A percentile compares a stretch with the other conserved stretches of the same genome.
Evolutionary conservation across 352 stramenopile genomes (phyloP).

Genomic region (Phytophthora pluvialis): DNA sequence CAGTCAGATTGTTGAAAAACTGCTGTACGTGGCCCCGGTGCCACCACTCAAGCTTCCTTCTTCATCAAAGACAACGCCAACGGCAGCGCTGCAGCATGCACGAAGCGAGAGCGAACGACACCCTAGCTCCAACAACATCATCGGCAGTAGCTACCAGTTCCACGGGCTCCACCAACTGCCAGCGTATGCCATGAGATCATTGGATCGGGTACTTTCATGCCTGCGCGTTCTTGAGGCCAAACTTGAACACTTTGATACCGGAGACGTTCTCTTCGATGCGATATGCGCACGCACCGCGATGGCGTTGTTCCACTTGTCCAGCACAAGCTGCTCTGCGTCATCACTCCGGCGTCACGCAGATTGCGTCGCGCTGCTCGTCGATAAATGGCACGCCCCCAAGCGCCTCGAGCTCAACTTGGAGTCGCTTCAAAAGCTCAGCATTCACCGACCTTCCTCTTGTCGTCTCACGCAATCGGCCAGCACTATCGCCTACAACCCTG

Average conservation of each 20-base stretch:
- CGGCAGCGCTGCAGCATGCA: conserved; percentile 17
- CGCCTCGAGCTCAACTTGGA: conserved; percentile 78
- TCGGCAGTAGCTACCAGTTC: conserved; percentile 38
- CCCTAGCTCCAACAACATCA: conserved; percentile 18
- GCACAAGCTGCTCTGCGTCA: conserved; percentile 20
- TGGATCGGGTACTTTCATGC: conserved; percentile 68
- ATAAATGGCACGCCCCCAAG: conserved; percentile 66
- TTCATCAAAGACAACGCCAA: conserved; percentile 4
- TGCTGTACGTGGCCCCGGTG: conserved; percentile 28
- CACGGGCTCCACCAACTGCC: conserved; percentile 66
- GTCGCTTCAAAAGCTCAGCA: conserved; percentile 57
- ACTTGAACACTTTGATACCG: conserved; percentile 26
- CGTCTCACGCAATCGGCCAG: conserved; percentile 35
- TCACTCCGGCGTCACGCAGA: conserved; percentile 44
- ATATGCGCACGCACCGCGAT: conserved; percentile 63
- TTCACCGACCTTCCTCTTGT: conserved; percentile 20
- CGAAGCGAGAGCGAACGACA: conserved; percentile 30
- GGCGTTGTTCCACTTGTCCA: conserved; percentile 67
- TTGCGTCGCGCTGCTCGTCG: conserved; percentile 51
- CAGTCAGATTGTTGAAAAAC: conserved; percentile 38
- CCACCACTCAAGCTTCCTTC: conserved; percentile 27
- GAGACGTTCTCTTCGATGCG: conserved; percentile 47
- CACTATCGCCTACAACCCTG: conserved; percentile 14
- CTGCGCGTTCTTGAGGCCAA: conserved; percentile 51
- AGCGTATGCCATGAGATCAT: conserved; percentile 51